Conservation (phyloP, 2,329 filamentous ascomycete genomes). For the Aspergillus texensis region DNA sequence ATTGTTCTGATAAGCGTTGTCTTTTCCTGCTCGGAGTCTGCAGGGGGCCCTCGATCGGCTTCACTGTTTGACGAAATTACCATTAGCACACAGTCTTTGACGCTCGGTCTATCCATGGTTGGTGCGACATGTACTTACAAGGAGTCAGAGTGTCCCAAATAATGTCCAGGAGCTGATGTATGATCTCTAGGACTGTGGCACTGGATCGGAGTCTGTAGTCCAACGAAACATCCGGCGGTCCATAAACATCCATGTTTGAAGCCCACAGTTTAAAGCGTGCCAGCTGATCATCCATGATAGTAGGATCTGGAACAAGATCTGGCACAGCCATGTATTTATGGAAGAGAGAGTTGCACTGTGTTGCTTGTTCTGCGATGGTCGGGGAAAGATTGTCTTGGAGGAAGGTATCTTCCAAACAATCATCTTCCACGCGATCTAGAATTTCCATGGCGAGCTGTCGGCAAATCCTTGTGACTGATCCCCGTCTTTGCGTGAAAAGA, state of each 20-base stretch:
- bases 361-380: slow-evolving; percentile 34
- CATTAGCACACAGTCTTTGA: slow-evolving; percentile 16
- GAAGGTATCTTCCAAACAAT: slow-evolving; percentile 33
- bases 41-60: slow-evolving; percentile 26
- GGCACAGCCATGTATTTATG: slow-evolving; percentile 25
- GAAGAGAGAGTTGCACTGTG: slow-evolving; percentile 29
- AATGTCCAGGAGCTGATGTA: slow-evolving; percentile 28
- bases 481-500: slow-evolving; percentile 3
- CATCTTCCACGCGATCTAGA: background rate
- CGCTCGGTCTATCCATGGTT: slow-evolving; percentile 9
- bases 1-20: slow-evolving; percentile 12
- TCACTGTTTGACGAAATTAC: slow-evolving; percentile 23
- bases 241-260: slow-evolving; percentile 33
- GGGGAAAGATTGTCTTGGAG: slow-evolving; percentile 29
- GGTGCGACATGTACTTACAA: slow-evolving; percentile 11
- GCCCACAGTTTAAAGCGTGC: slow-evolving; percentile 23
- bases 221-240: slow-evolving; percentile 32
- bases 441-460: slow-evolving; percentile 5
- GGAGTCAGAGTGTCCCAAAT: slow-evolving; percentile 12
- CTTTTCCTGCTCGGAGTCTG: slow-evolving; percentile 28
- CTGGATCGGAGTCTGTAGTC: slow-evolving; percentile 35
- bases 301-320: slow-evolving; percentile 30
- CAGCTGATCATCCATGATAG: slow-evolving; percentile 32
- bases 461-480: background rate
- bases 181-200: slow-evolving; percentile 27